Evolutionary conservation across 148 eudicot species (phyloP).

Genomic region (Cornus controversa): DNA sequence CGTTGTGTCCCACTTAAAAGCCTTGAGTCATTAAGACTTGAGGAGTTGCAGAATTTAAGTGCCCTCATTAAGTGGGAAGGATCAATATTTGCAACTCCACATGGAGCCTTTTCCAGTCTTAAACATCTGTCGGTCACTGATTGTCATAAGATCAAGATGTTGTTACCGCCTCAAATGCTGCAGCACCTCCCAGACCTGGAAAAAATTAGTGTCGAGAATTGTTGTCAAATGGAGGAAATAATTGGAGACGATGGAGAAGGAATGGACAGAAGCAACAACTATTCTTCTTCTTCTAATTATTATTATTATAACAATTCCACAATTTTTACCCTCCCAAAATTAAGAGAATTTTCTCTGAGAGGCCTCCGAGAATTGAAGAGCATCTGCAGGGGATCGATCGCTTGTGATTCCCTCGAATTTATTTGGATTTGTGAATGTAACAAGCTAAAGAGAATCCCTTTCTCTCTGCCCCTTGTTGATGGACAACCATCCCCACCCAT

Average conservation of each 20-base stretch:
- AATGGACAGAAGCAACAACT: not conserved
- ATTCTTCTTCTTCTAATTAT: no score
- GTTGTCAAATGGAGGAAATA: no score
- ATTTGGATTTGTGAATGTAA: no score
- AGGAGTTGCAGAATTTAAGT: not conserved
- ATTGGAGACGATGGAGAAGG: not conserved
- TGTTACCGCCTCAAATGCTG: no score
- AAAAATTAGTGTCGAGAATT: no score
- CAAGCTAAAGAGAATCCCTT: no score
- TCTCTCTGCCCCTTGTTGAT: not conserved
- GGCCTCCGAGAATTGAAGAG: not conserved
- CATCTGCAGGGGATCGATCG: not conserved
- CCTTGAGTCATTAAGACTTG: no score
- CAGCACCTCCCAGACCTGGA: no score
- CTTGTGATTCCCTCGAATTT: no score
- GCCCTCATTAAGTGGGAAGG: not conserved
- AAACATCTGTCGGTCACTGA: not conserved
- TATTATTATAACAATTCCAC: no score
- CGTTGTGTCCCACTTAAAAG: no score
- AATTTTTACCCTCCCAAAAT: constrained; percentile 1
- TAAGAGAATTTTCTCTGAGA: not conserved
- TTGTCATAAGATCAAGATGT: not conserved
- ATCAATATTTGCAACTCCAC: no score
- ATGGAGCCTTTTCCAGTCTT: constrained; percentile 11
- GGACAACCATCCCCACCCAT: constrained; percentile 9